Percentiles rank a stretch among this genome's conserved stretches.
These are phyloP conservation scores for Lactarius deliciosus DNA, from an alignment of 768 basidiomycete genomes.

Conservation along the genomic window DNA sequence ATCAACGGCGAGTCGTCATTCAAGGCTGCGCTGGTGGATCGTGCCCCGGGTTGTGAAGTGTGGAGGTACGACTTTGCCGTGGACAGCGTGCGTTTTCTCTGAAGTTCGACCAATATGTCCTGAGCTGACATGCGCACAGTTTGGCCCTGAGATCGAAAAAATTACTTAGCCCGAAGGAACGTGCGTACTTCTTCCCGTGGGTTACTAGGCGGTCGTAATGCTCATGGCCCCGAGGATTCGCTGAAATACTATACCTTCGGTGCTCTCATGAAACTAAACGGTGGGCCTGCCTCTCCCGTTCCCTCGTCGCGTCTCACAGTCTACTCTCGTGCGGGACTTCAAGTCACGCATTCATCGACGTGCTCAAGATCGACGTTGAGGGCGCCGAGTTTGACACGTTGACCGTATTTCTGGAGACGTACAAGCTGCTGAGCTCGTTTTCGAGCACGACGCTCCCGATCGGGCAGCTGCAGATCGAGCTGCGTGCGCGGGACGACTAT, in stretches of 20 bases:
- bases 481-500: slow-evolving; percentile 42
- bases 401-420: slow-evolving; percentile 42
- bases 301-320: slow-evolving; percentile 29
- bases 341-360: slow-evolving; percentile 62
- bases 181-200: too few species aligned
- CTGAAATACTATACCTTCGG: too few species aligned
- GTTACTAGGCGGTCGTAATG: too few species aligned
- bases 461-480: slow-evolving; percentile 71
- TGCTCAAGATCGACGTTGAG: slow-evolving; percentile 72
- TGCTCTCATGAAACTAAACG: too few species aligned
- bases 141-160: slow-evolving; percentile 34
- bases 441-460: slow-evolving; percentile 47
- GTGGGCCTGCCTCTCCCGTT: too few species aligned
- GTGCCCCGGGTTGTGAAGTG: slow-evolving; percentile 40
- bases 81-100: slow-evolving; percentile 33
- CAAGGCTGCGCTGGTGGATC: slow-evolving; percentile 47
- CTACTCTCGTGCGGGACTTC: slow-evolving; percentile 24
- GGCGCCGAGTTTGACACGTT: slow-evolving; percentile 65
- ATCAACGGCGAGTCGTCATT: slow-evolving; percentile 50
- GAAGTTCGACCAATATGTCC: too few species aligned
- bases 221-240: too few species aligned
- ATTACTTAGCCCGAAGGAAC: too few species aligned
- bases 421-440: slow-evolving; percentile 27
- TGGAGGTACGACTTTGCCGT: slow-evolving; percentile 46
- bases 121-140: too few species aligned